Evolutionary conservation across 768 basidiomycete genomes (phyloP), one percentile per base, ranked within the genome.

Genomic region (Amanita muscaria): DNA sequence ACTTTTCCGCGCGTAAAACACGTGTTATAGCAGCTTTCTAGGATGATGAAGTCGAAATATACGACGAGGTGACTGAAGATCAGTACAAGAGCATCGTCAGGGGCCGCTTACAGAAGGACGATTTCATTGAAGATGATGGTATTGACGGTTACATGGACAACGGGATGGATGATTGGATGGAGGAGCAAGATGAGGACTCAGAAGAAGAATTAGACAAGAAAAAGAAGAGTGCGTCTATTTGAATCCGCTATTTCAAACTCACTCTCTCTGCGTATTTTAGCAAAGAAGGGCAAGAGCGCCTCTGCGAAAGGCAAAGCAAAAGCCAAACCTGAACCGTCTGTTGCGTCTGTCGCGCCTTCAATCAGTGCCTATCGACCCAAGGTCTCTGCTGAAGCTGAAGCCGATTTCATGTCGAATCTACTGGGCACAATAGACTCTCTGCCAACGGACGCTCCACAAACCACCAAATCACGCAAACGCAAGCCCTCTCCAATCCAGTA

Each of bases 51-150:
- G 72, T 67, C 14, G 68, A 73, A 12, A 66, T 98, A 10, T 98
- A 93, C 57, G 91, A 96, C 54, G 85, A 88, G 54, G 86, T 98
- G 12, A 76, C 82, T 0, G 93, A 96, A 44, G 88, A 88, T 8
- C 82, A 91, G 53, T 99, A 98, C 62, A 77, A 74, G 52, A 69
- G 73, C 15, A 85, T 99, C 44, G 96, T 99, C 4, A 76, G 74
- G 44, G 80, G 81, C 1, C 73, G 96, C 14, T 71, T 96, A 5
- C 81, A 87, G 48, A 68, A 70, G 52, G 91, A 97, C 51, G 96
- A 99, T 60, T 99, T 99, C 50, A 88, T 98, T 15, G 83, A 86
- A 29, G 96, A 98, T 56, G 96, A 98, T 65, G 91, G 91, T 21
- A 76, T 84, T 0, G 75, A 70, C 11, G 96, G 90, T 4, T 98